Percentiles rank a stretch among this genome's conserved stretches.
Conservation (phyloP, 257 asterid genomes). For the Plantago ovata region DNA sequence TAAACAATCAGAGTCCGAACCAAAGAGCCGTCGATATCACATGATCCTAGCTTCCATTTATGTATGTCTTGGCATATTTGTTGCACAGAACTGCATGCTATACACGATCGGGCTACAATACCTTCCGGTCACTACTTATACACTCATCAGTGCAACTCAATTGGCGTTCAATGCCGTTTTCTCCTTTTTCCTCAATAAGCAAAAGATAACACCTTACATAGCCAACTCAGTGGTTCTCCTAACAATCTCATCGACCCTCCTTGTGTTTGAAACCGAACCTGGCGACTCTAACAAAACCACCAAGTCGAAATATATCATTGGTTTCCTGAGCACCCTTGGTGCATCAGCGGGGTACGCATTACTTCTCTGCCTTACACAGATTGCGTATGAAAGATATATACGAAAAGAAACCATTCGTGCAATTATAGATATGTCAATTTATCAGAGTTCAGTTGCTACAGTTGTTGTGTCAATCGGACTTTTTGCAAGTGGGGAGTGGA, state of each 20-base stretch:
- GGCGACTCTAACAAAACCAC: slow-evolving; percentile 27
- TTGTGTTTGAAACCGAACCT: slow-evolving; percentile 42
- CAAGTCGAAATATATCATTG: slow-evolving; percentile 25
- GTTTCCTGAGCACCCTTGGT: slow-evolving; percentile 43
- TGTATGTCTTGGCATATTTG: slow-evolving; percentile 31
- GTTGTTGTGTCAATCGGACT: slow-evolving; percentile 30
- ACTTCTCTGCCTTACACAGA: slow-evolving; percentile 42
- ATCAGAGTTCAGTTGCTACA: slow-evolving; percentile 33
- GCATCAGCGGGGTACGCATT: slow-evolving; percentile 54
- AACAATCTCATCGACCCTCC: slow-evolving; percentile 50
- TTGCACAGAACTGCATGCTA: slow-evolving; percentile 39
- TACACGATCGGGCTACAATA: slow-evolving; percentile 48
- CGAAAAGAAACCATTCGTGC: slow-evolving; percentile 36
- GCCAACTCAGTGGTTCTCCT: slow-evolving; percentile 53
- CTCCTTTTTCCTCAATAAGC: slow-evolving; percentile 53
- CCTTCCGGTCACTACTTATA: slow-evolving; percentile 60
- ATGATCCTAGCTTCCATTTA: slow-evolving; percentile 21
- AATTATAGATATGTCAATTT: slow-evolving; percentile 36
- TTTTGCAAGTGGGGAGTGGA: slow-evolving; percentile 68
- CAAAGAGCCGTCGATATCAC: background rate
- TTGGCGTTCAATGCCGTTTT: slow-evolving; percentile 68
- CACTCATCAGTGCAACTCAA: slow-evolving; percentile 49
- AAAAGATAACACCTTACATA: slow-evolving; percentile 67
- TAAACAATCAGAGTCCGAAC: background rate
- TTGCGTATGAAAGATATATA: slow-evolving; percentile 41